A percentile compares a stretch with the other conserved stretches of the same genome.
These are phyloP conservation scores for Aureobasidium leucospermi DNA, from an alignment of 2,329 filamentous ascomycete species.

Conservation along the genomic window DNA sequence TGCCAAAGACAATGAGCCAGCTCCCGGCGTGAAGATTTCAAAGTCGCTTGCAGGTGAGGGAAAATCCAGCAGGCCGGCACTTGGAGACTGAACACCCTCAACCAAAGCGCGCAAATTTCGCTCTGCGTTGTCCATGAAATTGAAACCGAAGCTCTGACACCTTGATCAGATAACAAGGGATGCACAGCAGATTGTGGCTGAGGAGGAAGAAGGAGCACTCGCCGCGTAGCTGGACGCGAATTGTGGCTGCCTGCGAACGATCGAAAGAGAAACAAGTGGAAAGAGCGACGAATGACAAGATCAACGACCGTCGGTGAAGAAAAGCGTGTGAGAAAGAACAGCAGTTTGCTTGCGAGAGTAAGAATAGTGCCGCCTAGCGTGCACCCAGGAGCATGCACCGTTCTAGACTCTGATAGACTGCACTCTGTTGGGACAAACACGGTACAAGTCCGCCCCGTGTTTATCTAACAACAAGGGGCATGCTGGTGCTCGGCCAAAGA, in stretches of 20 bases:
- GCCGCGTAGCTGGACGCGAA: not conserved
- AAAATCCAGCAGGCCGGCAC: conserved; percentile 1
- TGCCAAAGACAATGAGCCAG: conserved; percentile 3
- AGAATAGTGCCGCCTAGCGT: conserved; percentile 11
- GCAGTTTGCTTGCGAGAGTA: conserved; percentile 5
- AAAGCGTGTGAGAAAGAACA: conserved; percentile 8
- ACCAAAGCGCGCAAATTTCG: conserved; percentile 6
- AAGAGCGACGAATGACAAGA: not conserved
- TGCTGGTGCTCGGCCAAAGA: not conserved
- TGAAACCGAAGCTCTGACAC: conserved; percentile 8
- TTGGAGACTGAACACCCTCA: conserved; percentile 6
- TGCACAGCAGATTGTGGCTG: not conserved
- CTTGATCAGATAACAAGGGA: not conserved
- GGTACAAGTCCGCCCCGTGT: conserved; percentile 5
- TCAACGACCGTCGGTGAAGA: not conserved
- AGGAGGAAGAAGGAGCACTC: not conserved
- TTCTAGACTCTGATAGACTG: conserved; percentile 7
- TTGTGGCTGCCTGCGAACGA: conserved; percentile 4
- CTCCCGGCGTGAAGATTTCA: conserved; percentile 5
- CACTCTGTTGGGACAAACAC: not conserved
- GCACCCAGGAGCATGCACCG: conserved; percentile 8
- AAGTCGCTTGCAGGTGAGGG: conserved; percentile 12
- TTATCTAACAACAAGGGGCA: conserved; percentile 2
- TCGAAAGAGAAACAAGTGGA: not conserved
- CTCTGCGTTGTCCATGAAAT: conserved; percentile 9